A percentile compares a stretch with the other conserved stretches of the same genome.
Evolutionary conservation across 2,329 filamentous ascomycete species (phyloP).

Genomic region (Gnomoniopsis sp.): DNA sequence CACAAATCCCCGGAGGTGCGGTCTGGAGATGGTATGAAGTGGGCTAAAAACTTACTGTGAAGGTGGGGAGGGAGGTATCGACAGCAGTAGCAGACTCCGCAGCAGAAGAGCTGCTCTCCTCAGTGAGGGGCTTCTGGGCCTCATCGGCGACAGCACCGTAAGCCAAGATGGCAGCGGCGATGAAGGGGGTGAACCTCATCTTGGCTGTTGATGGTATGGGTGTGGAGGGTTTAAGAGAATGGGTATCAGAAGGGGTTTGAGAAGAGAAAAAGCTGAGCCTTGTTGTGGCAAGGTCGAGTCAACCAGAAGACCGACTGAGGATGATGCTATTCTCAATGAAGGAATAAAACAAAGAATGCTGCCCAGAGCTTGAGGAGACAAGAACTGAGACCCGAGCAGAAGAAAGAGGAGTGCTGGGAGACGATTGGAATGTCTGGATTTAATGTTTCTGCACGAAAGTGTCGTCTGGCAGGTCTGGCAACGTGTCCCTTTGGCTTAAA

Average conservation of each 20-base stretch:
- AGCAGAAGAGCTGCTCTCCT: conserved; percentile 40
- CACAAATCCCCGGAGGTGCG: not conserved
- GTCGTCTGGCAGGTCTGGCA: not conserved
- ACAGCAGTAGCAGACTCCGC: conserved; percentile 52
- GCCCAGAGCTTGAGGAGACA: conserved; percentile 35
- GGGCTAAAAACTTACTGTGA: conserved; percentile 67
- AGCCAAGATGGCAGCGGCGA: conserved; percentile 71
- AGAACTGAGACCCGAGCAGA: conserved; percentile 14
- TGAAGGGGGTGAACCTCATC: conserved; percentile 82
- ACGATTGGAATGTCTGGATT: conserved; percentile 13
- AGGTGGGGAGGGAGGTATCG: conserved; percentile 69
- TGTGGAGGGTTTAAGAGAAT: conserved; percentile 3
- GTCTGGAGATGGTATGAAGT: not conserved
- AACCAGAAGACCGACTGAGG: conserved; percentile 22
- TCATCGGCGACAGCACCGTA: conserved; percentile 69
- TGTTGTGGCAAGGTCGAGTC: conserved; percentile 15
- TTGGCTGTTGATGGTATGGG: conserved; percentile 31
- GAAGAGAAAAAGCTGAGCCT: conserved; percentile 12
- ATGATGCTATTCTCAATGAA: conserved; percentile 26
- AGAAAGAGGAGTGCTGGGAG: not conserved
- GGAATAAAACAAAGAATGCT: conserved; percentile 20
- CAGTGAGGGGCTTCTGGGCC: conserved; percentile 52
- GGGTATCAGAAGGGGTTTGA: conserved; percentile 6
- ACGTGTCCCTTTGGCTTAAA: conserved; percentile 4
- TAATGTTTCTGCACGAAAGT: conserved; percentile 11